These are phyloP conservation scores for Aaosphaeria arxii DNA, from an alignment of 2,329 filamentous ascomycete genomes.

Conservation along the genomic window DNA sequence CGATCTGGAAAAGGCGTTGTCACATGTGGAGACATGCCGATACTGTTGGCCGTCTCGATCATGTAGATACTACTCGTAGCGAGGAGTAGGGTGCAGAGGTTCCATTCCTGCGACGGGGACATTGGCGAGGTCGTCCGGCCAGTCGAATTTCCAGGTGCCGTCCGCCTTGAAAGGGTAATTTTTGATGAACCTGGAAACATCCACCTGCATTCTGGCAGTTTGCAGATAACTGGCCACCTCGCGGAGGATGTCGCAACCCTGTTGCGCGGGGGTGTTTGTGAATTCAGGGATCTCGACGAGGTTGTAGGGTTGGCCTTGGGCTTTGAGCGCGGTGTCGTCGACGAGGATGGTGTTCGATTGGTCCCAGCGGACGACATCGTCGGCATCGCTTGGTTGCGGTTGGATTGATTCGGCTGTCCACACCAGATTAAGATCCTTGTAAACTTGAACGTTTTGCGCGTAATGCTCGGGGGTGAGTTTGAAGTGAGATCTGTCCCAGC, in stretches of 20 bases:
- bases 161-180: constrained; percentile 25
- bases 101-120: not conserved
- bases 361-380: constrained; percentile 56
- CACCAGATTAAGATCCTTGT: constrained; percentile 75
- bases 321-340: constrained; percentile 82
- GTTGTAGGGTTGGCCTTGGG: constrained; percentile 77
- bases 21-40: no score
- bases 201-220: constrained; percentile 47
- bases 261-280: constrained; percentile 42
- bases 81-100: no score
- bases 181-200: constrained; percentile 63
- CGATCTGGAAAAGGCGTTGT: no score
- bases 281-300: constrained; percentile 81
- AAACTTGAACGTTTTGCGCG: constrained; percentile 72
- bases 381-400: constrained; percentile 39
- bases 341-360: constrained; percentile 87
- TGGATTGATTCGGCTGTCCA: constrained; percentile 58
- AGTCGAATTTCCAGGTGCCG: constrained; percentile 25
- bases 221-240: constrained; percentile 55
- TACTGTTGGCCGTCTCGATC: no score
- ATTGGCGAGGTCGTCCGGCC: constrained; percentile 6
- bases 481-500: constrained; percentile 78
- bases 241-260: constrained; percentile 43
- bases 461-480: constrained; percentile 65
- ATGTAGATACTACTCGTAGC: no score